phyloP scores from a whole-genome alignment of 306 rosid genomes.

The Albizia julibrissin region DNA sequence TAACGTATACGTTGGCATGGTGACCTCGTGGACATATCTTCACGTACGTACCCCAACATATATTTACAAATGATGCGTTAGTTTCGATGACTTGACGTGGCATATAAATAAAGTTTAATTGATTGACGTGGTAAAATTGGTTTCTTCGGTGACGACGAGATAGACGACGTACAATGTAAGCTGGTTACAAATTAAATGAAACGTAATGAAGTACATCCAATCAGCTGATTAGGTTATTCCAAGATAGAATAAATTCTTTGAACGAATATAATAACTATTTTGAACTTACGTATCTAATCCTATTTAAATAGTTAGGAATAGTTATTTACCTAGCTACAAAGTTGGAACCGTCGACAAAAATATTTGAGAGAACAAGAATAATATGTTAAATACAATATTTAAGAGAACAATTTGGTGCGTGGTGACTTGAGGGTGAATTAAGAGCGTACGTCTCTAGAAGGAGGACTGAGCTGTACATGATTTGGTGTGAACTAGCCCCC shows the following conservation, averaged over 20 bases:
- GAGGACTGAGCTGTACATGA: background rate
- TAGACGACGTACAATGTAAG: background rate
- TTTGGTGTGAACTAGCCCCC: background rate
- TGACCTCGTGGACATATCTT: background rate
- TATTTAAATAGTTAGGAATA: background rate
- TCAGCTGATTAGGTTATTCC: background rate
- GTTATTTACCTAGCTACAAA: background rate
- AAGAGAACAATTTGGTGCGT: background rate
- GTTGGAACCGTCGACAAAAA: background rate
- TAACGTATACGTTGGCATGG: background rate
- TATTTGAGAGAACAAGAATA: too few species aligned
- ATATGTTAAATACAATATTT: background rate
- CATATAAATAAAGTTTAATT: background rate
- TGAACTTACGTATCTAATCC: background rate
- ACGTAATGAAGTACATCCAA: background rate
- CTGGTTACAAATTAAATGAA: background rate
- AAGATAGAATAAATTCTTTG: background rate
- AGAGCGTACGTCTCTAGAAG: background rate
- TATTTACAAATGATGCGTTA: background rate
- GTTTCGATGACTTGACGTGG: conserved; percentile 4
- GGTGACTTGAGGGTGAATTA: background rate
- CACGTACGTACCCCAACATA: background rate
- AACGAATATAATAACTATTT: too few species aligned
- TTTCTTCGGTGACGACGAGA: background rate
- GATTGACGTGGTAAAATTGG: background rate